Conservation (phyloP, 768 basidiomycete genomes). For the Suillus fuscotomentosus region DNA sequence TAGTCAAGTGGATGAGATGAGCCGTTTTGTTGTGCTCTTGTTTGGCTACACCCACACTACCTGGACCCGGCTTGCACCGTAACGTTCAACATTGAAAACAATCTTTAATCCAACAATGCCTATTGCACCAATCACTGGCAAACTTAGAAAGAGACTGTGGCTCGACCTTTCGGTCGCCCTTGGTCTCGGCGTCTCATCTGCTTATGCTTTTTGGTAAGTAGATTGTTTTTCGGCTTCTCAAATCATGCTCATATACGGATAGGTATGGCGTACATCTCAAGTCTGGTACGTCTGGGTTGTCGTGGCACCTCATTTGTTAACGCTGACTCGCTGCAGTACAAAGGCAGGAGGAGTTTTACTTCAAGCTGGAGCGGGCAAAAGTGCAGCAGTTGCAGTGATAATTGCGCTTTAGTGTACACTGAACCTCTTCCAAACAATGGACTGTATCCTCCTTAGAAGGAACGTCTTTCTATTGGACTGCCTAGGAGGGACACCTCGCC, state of each 20-base stretch:
- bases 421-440: not conserved
- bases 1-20: constrained; percentile 12
- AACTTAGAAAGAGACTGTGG: constrained; percentile 90
- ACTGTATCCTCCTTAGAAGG: not conserved
- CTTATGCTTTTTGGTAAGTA: constrained; percentile 83
- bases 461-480: not conserved
- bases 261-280: constrained; percentile 88
- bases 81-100: constrained; percentile 18
- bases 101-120: constrained; percentile 50
- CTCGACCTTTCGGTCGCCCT: constrained; percentile 74
- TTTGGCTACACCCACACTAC: constrained; percentile 20
- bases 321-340: constrained; percentile 53
- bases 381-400: constrained; percentile 10
- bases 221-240: constrained; percentile 11
- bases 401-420: not conserved
- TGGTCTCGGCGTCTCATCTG: constrained; percentile 73
- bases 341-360: constrained; percentile 81
- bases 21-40: constrained; percentile 30
- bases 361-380: constrained; percentile 73
- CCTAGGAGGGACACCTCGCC: not conserved
- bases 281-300: constrained; percentile 47
- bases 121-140: constrained; percentile 91
- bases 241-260: constrained; percentile 25
- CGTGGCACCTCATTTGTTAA: not conserved
- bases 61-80: constrained; percentile 28